Evolutionary conservation across 768 basidiomycete genomes (phyloP).

Genomic region (Boletellus ananas): DNA sequence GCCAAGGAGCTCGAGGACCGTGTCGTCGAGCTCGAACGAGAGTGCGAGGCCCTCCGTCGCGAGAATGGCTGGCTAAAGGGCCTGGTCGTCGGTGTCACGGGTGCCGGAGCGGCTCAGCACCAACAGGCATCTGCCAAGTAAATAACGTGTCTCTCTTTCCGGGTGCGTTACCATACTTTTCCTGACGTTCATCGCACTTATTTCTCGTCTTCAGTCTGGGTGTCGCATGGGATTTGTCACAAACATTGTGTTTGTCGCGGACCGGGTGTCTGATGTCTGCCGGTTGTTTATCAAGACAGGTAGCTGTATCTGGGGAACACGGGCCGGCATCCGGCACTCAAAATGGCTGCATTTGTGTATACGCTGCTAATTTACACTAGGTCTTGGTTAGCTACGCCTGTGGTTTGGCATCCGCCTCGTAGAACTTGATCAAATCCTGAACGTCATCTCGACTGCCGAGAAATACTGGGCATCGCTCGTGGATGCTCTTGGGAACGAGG

Average conservation of each 20-base stretch:
- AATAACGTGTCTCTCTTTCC: background rate
- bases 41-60: slow-evolving; percentile 81
- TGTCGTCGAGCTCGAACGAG: slow-evolving; percentile 80
- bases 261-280: background rate
- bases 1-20: slow-evolving; percentile 81
- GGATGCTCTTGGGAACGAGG: slow-evolving; percentile 80
- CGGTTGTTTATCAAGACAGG: slow-evolving; percentile 21
- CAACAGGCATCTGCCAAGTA: slow-evolving; percentile 23
- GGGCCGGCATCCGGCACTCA: background rate
- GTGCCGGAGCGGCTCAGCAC: slow-evolving; percentile 47
- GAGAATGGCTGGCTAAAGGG: slow-evolving; percentile 95
- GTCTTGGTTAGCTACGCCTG: slow-evolving; percentile 6
- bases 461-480: slow-evolving; percentile 91
- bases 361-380: background rate
- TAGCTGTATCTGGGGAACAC: background rate
- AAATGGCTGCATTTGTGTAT: background rate
- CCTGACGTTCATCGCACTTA: background rate
- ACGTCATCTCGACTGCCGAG: slow-evolving; percentile 94
- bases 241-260: background rate
- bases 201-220: background rate
- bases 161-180: background rate
- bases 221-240: background rate
- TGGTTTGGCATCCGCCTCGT: slow-evolving; percentile 41
- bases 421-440: slow-evolving; percentile 83
- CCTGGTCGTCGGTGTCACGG: slow-evolving; percentile 83